Conservation (phyloP, 129 eudicot genomes). For the Flaveria linearis region DNA sequence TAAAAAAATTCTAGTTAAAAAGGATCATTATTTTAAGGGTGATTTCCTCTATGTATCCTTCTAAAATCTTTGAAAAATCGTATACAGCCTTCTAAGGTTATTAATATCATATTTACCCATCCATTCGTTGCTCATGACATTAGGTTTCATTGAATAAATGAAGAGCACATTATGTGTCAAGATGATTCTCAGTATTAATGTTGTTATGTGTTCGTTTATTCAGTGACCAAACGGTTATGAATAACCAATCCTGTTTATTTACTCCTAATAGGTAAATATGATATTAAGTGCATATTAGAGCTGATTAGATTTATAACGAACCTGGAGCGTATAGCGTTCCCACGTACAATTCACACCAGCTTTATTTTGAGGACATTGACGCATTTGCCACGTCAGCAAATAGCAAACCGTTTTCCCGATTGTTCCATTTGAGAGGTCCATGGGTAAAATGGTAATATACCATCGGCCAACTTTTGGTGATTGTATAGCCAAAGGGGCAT, state of each 20-base stretch:
- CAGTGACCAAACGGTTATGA: background rate
- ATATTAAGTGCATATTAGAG: too few species aligned
- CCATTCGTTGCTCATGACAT: too few species aligned
- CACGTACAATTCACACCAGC: conserved; percentile 40
- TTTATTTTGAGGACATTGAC: conserved; percentile 39
- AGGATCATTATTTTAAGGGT: background rate
- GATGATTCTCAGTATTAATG: too few species aligned
- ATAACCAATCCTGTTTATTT: background rate
- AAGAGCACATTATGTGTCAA: too few species aligned
- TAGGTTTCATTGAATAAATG: too few species aligned
- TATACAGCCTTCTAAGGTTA: too few species aligned
- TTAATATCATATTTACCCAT: too few species aligned
- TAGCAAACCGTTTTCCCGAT: conserved; percentile 26
- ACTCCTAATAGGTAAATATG: background rate
- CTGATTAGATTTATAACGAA: conserved; percentile 1
- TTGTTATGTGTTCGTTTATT: too few species aligned
- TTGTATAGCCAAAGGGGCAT: conserved; percentile 28
- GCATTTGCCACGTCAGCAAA: conserved; percentile 32
- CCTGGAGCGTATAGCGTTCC: conserved; percentile 43
- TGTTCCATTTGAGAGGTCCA: conserved; percentile 15
- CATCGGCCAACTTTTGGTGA: conserved; percentile 40
- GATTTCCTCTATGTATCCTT: too few species aligned
- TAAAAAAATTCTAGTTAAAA: background rate
- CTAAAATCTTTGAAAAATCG: too few species aligned
- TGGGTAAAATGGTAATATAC: conserved; percentile 35